phyloP scores from a whole-genome alignment of 352 stramenopile genomes.

The Phytophthora vignae region DNA sequence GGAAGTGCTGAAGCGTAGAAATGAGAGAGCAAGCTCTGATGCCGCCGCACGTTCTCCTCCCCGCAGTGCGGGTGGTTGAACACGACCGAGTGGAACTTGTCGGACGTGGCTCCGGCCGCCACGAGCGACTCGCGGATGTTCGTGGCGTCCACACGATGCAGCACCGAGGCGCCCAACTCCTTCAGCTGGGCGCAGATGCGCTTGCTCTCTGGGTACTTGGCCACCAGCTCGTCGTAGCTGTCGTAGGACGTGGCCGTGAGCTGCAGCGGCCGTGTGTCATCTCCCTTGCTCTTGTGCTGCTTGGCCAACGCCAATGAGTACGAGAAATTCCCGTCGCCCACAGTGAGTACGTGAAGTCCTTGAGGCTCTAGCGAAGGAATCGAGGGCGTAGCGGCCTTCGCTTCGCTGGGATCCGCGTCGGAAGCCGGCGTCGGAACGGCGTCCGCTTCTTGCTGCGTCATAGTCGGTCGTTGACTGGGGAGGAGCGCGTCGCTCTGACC shows the following conservation, averaged over 20 bases:
- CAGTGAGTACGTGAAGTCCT: slow-evolving; percentile 66
- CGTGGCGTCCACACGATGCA: slow-evolving; percentile 76
- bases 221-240: slow-evolving; percentile 60
- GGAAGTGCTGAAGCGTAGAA: slow-evolving; percentile 84
- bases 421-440: neutral
- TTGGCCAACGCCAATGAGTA: slow-evolving; percentile 88
- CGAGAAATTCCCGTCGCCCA: slow-evolving; percentile 95
- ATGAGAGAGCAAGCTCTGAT: slow-evolving; percentile 92
- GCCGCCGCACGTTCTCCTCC: slow-evolving; percentile 88
- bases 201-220: slow-evolving; percentile 67
- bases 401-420: neutral
- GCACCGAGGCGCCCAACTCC: slow-evolving; percentile 48
- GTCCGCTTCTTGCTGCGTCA: slow-evolving; percentile 8
- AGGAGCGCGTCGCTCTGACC: slow-evolving; percentile 10
- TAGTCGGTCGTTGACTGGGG: slow-evolving; percentile 12
- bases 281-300: slow-evolving; percentile 18
- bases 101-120: slow-evolving; percentile 12
- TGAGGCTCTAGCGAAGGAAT: neutral
- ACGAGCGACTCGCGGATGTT: slow-evolving; percentile 57
- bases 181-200: slow-evolving; percentile 54
- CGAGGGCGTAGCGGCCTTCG: neutral
- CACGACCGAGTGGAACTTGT: slow-evolving; percentile 82
- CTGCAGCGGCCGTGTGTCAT: slow-evolving; percentile 21
- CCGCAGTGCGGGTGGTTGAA: slow-evolving; percentile 96
- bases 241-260: slow-evolving; percentile 75